A percentile compares a stretch with the other conserved stretches of the same genome.
Evolutionary conservation across 176 grass and related monocot species (phyloP).

Genomic region (maize (Zea mays)): Zm-B73-REFERENCE-NAM-5.0 NC_050100.1:215854001-215854500

Average conservation of each 20-base stretch:
- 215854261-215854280: slow-evolving; percentile 85
- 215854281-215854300: slow-evolving; percentile 61
- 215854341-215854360: neutral
- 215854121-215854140: slow-evolving; percentile 18
- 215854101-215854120: slow-evolving; percentile 17
- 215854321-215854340: neutral
- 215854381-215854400: neutral
- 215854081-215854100: slow-evolving; percentile 5
- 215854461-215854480: slow-evolving; percentile 59
- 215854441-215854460: slow-evolving; percentile 27
- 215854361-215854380: neutral
- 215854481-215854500: slow-evolving; percentile 51
- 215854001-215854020: neutral
- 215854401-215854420: slow-evolving; percentile 7
- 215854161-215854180: slow-evolving; percentile 45
- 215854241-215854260: slow-evolving; percentile 33
- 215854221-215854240: slow-evolving; percentile 96
- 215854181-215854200: slow-evolving; percentile 31
- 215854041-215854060: neutral
- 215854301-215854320: neutral
- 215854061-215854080: neutral
- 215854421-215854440: slow-evolving; percentile 14
- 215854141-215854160: slow-evolving; percentile 37
- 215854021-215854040: neutral
- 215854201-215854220: slow-evolving; percentile 59